Percentiles rank a stretch among this genome's conserved stretches.
Conservation (phyloP, 805 yeast species). For the Cyberlindnera amylophila region DNA sequence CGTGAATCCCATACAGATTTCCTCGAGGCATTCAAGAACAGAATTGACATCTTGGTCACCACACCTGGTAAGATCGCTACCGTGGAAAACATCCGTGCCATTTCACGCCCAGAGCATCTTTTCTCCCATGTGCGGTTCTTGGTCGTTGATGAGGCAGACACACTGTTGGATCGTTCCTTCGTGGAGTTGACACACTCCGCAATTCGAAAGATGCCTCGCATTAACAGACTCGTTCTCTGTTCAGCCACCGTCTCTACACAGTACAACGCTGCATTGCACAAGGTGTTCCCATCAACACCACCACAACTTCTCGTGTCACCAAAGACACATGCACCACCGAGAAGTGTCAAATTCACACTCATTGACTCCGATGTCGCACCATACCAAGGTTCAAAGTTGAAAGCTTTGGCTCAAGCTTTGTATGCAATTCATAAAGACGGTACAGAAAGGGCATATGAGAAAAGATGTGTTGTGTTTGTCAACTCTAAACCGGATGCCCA, state of each 20-base stretch:
- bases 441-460: constrained; percentile 69
- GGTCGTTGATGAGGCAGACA: constrained; percentile 92
- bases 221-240: constrained; percentile 67
- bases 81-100: constrained; percentile 32
- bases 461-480: constrained; percentile 81
- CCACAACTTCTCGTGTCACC: constrained; percentile 65
- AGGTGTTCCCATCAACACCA: constrained; percentile 59
- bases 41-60: constrained; percentile 77
- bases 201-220: constrained; percentile 46
- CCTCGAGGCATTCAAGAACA: constrained; percentile 40
- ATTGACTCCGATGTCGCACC: constrained; percentile 78
- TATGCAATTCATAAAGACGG: constrained; percentile 84
- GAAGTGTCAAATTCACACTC: constrained; percentile 63
- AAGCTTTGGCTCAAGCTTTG: constrained; percentile 83
- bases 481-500: constrained; percentile 65
- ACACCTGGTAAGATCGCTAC: constrained; percentile 72
- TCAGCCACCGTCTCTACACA: constrained; percentile 88
- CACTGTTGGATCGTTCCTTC: constrained; percentile 81
- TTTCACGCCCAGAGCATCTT: constrained; percentile 36
- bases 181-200: constrained; percentile 57
- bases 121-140: constrained; percentile 50
- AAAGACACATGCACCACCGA: constrained; percentile 78
- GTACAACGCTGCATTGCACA: constrained; percentile 58
- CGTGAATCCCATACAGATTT: constrained; percentile 53
- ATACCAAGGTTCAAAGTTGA: constrained; percentile 75